Base-by-base conservation (phyloP, 495 filamentous ascomycete species). In the Penicillium goetzii region DNA sequence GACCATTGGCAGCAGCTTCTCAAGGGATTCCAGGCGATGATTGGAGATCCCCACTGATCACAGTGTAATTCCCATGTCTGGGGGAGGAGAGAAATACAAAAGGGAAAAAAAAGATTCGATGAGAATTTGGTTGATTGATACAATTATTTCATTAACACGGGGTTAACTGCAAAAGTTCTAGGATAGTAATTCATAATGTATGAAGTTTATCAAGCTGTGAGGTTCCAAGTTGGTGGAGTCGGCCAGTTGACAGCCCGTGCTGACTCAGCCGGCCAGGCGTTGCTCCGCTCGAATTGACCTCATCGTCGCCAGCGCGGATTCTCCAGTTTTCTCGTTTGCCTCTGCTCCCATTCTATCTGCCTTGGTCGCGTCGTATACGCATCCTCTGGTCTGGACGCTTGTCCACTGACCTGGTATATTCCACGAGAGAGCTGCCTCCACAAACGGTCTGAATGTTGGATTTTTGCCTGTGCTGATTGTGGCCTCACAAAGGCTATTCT, bases 1-100 rank as follows among this genome's bases (percentile, higher is more conserved):
- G 72, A 70, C 7, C 60, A 69, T 21, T 89, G 86, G 87, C 66
- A 77, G 41, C 43, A 69, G 47, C 70, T 80, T 38, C 51, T 85
- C 45, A 58, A 56, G 12, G 70, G 70, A 8, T 88, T 89, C 64
- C 83, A 76, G 65, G 51, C 61, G 15, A 50, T 81, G 33, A 80
- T 82, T 61, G 81, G 80, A 12, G 85, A 88, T 36, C 51, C 66
- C 4, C 49, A 30, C 19, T 40, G 14, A 51, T 51, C 21, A n/a
- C n/a, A 47, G 19, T 10, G 19, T 14, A 12, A 25, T 23, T 25
- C 25, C 21, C 21, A 23, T 47, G 41, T 43, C 17, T n/a, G 10
- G 12, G 6, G 15, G 5, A 43, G 17, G 17, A 12, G 40, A 32
- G 30, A 32, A 4, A 32, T 32, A 8, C 2, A 32, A n/a, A n/a